phyloP scores from a whole-genome alignment of 306 rosid species.

The Myrica gale region DNA sequence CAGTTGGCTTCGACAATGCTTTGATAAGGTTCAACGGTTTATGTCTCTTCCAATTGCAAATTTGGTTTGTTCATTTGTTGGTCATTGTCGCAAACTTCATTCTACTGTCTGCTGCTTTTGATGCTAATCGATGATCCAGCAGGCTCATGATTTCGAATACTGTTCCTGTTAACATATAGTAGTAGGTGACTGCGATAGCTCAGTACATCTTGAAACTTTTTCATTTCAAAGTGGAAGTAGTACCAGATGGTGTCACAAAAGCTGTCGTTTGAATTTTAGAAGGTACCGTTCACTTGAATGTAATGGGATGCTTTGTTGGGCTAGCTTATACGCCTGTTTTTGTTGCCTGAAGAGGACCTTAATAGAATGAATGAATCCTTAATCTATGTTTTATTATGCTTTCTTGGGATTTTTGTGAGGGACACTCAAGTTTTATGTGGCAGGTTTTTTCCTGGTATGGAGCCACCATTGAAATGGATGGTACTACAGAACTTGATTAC shows the following conservation, averaged over 20 bases:
- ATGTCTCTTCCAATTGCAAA: background rate
- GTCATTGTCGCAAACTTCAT: background rate
- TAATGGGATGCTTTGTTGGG: background rate
- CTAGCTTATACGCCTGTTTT: background rate
- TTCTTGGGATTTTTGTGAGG: background rate
- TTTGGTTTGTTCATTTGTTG: background rate
- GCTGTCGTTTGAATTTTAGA: background rate
- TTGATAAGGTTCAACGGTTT: background rate
- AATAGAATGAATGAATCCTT: background rate
- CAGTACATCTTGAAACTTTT: background rate
- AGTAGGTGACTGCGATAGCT: too few relatives aligned
- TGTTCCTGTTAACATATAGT: too few relatives aligned
- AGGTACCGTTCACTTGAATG: background rate
- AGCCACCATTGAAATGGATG: conserved; percentile 92
- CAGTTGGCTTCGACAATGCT: background rate
- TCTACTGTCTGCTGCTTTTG: background rate
- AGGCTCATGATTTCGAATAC: background rate
- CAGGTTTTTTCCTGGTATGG: conserved; percentile 93
- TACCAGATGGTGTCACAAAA: background rate
- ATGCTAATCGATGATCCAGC: background rate
- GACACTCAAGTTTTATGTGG: conserved; percentile 1
- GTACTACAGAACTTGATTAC: conserved; percentile 81
- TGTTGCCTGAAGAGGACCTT: background rate
- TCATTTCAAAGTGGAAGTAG: background rate
- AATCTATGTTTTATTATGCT: background rate